A percentile compares a stretch with the other conserved stretches of the same genome.
These are phyloP conservation scores for Cutaneotrichosporon sp. DNA, from an alignment of 1,284 basidiomycete genomes.

Conservation along the genomic window DNA sequence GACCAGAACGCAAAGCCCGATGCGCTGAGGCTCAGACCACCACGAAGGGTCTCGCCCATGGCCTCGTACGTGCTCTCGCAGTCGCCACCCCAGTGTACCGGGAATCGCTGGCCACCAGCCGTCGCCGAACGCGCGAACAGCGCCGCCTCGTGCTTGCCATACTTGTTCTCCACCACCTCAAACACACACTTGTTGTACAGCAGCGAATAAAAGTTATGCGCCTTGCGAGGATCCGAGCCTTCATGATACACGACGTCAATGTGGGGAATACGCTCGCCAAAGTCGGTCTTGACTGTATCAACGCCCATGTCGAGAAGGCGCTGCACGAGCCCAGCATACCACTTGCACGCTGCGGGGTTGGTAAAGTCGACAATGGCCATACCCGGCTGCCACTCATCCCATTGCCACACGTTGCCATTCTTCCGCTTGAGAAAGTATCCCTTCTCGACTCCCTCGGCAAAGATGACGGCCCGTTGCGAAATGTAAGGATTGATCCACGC, in stretches of 20 bases:
- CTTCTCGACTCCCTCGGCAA: constrained; percentile 65
- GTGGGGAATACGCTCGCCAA: constrained; percentile 66
- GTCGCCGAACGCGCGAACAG: constrained; percentile 67
- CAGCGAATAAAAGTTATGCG: constrained; percentile 59
- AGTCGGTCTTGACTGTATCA: constrained; percentile 65
- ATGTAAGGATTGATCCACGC: constrained; percentile 61
- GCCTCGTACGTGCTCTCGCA: constrained; percentile 74
- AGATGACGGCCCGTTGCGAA: constrained; percentile 65
- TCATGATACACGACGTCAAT: constrained; percentile 63
- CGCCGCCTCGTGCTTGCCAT: constrained; percentile 66
- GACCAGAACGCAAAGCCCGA: constrained; percentile 71
- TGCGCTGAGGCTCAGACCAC: constrained; percentile 63
- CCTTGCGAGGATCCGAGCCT: constrained; percentile 62
- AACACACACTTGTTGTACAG: constrained; percentile 71
- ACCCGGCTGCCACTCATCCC: constrained; percentile 31
- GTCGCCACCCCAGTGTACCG: constrained; percentile 66
- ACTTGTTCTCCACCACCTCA: constrained; percentile 60
- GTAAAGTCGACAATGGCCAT: constrained; percentile 67
- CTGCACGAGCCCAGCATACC: constrained; percentile 64
- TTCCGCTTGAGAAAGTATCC: constrained; percentile 69
- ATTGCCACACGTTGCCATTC: constrained; percentile 72
- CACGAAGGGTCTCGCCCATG: constrained; percentile 71
- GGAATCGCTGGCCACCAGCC: constrained; percentile 66
- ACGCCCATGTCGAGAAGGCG: constrained; percentile 68
- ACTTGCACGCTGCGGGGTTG: constrained; percentile 66